Base-by-base conservation (phyloP, 2,329 filamentous ascomycete species). In the Aspergillus ochraceoroseus region DNA sequence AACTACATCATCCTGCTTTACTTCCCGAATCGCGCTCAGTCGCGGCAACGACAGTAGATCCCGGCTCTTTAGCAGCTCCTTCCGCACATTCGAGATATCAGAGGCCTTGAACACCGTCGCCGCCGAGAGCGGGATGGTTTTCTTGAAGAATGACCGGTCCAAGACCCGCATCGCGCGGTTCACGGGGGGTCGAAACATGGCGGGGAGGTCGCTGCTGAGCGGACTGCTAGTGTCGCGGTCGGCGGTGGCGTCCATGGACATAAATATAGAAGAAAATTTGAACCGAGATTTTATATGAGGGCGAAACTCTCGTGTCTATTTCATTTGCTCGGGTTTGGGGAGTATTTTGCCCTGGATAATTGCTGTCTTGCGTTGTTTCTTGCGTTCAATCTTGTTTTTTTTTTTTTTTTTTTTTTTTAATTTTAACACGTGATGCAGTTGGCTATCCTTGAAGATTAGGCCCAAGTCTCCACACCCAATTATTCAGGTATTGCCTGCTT, bases 81-180 rank as follows among this genome's bases (percentile, higher is more conserved):
- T 79, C 48, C 85, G 77, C 61, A 85, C 82, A 49, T 73, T 76
- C 15, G 82, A 76, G 41, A 96, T 87, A 54, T 87, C 78, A 52
- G 79, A 83, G 46, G 77, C 77, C 59, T 92, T 84, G 49, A 79
- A 76, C 30, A 96, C 72, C 25, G 83, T 78, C 5, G 88, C 90
- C 2, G 88, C 89, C 6, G 87, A 78, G 15, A 90, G 72, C 15
- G 83, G 80, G 40, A 95, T 70, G 1, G 75, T 85, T 62, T 83
- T 87, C 37, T 77, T 73, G 70, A 96, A 96, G 49, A 94, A 82
- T 11, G 82, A 75, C 52, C 86, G 82, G 68, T 98, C 89, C 49
- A 98, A 79, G 34, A 78, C 76, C 59, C 81, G 81, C 71, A 87
- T 85, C 44, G 83, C 81, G 63, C 85, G 83, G 55, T 90, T 83